Percentiles rank a stretch among this genome's conserved stretches.
Evolutionary conservation across 164 flowering plant genomes (phyloP).

Genomic region (Santalum album): DNA sequence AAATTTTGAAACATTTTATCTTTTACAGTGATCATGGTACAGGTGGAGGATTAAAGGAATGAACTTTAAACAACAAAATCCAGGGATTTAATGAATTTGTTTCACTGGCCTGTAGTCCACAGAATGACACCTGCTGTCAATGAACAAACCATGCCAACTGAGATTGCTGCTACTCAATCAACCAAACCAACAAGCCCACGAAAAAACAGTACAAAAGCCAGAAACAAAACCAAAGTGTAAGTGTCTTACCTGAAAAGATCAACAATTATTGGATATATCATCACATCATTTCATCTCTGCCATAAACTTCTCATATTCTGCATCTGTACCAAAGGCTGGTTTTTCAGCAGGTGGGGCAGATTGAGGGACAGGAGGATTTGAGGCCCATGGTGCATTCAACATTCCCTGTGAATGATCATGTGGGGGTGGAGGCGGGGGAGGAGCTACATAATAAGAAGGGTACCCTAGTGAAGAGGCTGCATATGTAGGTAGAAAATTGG

Average conservation of each 20-base stretch:
- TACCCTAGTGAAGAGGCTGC: constrained; percentile 51
- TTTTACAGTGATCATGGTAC: too few species aligned
- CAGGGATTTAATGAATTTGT: too few species aligned
- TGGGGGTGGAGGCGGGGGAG: constrained; percentile 56
- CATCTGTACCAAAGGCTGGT: constrained; percentile 41
- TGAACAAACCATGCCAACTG: too few species aligned
- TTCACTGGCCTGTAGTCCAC: too few species aligned
- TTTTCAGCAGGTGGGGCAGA: constrained; percentile 50
- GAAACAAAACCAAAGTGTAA: not conserved
- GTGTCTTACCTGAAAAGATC: constrained; percentile 13
- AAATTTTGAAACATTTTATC: too few species aligned
- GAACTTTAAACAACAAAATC: too few species aligned
- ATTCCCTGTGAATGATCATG: constrained; percentile 34
- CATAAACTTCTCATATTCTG: constrained; percentile 92
- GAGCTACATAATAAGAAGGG: constrained; percentile 50
- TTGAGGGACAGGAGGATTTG: constrained; percentile 44
- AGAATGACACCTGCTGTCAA: too few species aligned
- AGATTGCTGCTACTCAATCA: not conserved
- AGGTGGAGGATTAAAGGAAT: too few species aligned
- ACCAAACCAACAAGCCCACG: not conserved
- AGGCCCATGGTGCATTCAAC: constrained; percentile 65
- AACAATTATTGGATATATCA: not conserved
- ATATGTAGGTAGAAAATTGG: constrained; percentile 42
- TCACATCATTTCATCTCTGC: constrained; percentile 71
- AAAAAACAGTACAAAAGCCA: not conserved